Base-by-base conservation (phyloP, 257 asterid species). In the Nicotiana otophora region DNA sequence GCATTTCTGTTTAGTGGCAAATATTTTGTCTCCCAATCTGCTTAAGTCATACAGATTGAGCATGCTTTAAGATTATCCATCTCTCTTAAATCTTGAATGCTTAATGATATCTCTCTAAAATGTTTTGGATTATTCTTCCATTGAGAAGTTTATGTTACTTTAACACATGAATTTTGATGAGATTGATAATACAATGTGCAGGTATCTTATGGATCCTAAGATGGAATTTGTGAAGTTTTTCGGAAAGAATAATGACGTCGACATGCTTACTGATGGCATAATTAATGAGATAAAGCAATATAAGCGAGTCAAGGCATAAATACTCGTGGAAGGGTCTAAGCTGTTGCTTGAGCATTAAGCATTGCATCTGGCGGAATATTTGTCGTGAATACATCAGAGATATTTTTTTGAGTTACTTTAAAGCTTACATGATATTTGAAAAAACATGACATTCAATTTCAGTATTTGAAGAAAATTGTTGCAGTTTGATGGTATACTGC, bases 131-230 rank as follows among this genome's bases (percentile, higher is more conserved):
- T 69, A 1, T 10, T 69, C 12, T 0, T 58, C 26, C 2, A 42
- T 8, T 19, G 10, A n/a, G 42, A 42, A 11, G 78, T 39, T 51
- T 48, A 74, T 74, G 62, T 26, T 74, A 74, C 15, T 48, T 23
- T 48, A 7, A 36, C 62, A 31, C 7, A 57, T 10, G 36, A 26
- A 4, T 77, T 33, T 72, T 72, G 81, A 48, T 42, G 63, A 70
- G 62, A n/a, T 70, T 58, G 30, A 39, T 63, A 51, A 14, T 26
- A 48, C 26, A 74, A 20, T 62, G 20, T 82, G 85, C 94, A 93
- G 99, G 93, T 95, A 95, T 83, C 87, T 93, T 86, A 95, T 95
- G 99, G 97, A 93, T 86, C 97, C 98, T 81, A 84, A 84, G 14
- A 95, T 95, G 99, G 91, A 95, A 61, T 95, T 91, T 70, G 96